Evolutionary conservation across 148 eudicot species (phyloP), one percentile per base, ranked within the genome.

Genomic region (Arbutus unedo): DNA sequence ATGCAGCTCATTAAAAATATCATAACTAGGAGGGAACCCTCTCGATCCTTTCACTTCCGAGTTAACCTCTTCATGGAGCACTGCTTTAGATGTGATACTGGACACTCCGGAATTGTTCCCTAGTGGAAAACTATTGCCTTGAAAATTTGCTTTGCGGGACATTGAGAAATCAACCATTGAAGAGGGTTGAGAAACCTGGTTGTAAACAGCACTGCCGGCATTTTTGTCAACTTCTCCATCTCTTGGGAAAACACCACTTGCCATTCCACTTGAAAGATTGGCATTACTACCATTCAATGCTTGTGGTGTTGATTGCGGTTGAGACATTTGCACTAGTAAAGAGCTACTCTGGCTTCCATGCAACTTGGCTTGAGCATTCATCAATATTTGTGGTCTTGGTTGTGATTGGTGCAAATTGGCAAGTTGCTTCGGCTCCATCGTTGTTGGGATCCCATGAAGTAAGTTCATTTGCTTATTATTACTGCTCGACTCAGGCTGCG

Each of bases 361-460:
- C 57, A 87, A 73, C 82, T 59, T 90, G 25, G 74, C 87, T 83
- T 85, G 93, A 86, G 87, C 82, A 85, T 85, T 89, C 83, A 64
- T 64, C 81, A 43, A 45, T 14, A 64, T 21, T 71, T 79, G 81
- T 3, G 56, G 55, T 8, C 74, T 64, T 64, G 84, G 31, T 49
- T 77, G 64, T 56, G 79, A 71, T 48, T 77, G 81, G 76, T 81
- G 83, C 31, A 85, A 71, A 41, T 54, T 60, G 23, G 64, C 83
- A 56, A 85, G 76, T 66, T 64, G 82, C 25, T 72, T 82, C 8
- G 81, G 84, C 78, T 85, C 83, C 86, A 94, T 91, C 18, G 85
- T 94, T 23, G 95, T 92, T 5, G 99, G 98, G 78, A 93, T 91
- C 23, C 98, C 99, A 53, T 93, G 97, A 38, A 97, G 92, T 75